Conservation (phyloP, 176 grass and related monocot species). For the Pharus latifolius region DNA sequence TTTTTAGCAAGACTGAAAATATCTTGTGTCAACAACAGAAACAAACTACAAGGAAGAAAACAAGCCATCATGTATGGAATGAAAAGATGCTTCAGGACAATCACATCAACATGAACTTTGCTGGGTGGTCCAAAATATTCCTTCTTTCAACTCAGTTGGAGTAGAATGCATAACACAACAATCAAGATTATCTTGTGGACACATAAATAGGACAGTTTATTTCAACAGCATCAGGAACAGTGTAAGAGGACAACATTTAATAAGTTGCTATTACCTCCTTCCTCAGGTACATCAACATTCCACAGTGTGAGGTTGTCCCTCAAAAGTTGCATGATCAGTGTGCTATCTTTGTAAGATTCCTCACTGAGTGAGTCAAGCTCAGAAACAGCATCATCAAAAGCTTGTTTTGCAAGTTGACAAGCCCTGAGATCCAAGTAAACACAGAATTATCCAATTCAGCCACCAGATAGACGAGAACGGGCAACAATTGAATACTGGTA, state of each 20-base stretch:
- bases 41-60: not conserved
- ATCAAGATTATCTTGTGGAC: too few species aligned
- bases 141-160: not conserved
- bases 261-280: constrained; percentile 30
- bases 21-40: not conserved
- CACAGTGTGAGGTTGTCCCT: constrained; percentile 68
- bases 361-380: constrained; percentile 49
- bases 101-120: not conserved
- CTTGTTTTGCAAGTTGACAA: constrained; percentile 53
- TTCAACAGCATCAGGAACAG: not conserved
- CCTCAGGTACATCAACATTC: constrained; percentile 52
- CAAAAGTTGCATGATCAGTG: constrained; percentile 59
- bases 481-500: not conserved
- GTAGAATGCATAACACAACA: not conserved
- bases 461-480: not conserved
- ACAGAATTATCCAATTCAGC: not conserved
- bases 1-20: not conserved
- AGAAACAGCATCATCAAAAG: constrained; percentile 62
- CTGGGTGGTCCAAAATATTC: not conserved
- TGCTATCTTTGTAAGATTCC: constrained; percentile 64
- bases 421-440: constrained; percentile 23
- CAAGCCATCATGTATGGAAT: not conserved
- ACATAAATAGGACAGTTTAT: too few species aligned
- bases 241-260: not conserved
- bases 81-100: not conserved